Conservation (phyloP, 225 moss, liverwort and hornwort species). For the Sphagnum contortum region DNA sequence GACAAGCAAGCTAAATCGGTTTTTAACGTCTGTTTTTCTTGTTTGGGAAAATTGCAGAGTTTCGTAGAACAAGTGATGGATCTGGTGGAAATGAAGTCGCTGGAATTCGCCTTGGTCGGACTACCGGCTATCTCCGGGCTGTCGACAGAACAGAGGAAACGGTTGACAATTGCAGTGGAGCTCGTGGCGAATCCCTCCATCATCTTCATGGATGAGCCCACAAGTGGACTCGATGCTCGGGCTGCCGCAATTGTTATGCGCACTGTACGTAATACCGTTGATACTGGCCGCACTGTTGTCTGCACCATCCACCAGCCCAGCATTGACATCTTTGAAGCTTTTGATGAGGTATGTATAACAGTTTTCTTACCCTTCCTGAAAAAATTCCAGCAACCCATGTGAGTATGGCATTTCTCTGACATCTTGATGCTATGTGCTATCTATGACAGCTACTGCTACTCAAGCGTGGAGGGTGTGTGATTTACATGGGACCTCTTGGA, state of each 20-base stretch:
- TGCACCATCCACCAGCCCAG: conserved; percentile 47
- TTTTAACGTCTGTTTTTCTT: background rate
- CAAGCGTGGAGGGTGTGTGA: conserved; percentile 8
- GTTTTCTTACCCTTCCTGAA: background rate
- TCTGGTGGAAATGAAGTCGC: conserved; percentile 23
- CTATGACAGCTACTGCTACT: conserved; percentile 3
- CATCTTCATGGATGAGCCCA: conserved; percentile 46
- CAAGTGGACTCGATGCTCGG: conserved; percentile 34
- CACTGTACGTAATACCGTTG: conserved; percentile 27
- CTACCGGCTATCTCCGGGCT: conserved; percentile 25
- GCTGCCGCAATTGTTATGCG: conserved; percentile 34
- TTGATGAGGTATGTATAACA: conserved; percentile 27
- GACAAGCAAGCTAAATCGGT: background rate
- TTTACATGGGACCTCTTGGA: conserved; percentile 7
- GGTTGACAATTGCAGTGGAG: conserved; percentile 35
- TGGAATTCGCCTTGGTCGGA: conserved; percentile 23
- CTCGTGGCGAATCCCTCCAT: conserved; percentile 39
- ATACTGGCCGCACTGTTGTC: conserved; percentile 33
- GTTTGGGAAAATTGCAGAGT: conserved; percentile 13
- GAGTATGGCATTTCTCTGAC: no score
- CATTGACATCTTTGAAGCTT: conserved; percentile 37
- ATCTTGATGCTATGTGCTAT: no score
- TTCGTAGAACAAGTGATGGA: conserved; percentile 30
- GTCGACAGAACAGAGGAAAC: conserved; percentile 33
- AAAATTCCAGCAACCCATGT: no score